Conservation (phyloP, 495 filamentous ascomycete genomes). For the Penicillium dipodomyicola region DNA sequence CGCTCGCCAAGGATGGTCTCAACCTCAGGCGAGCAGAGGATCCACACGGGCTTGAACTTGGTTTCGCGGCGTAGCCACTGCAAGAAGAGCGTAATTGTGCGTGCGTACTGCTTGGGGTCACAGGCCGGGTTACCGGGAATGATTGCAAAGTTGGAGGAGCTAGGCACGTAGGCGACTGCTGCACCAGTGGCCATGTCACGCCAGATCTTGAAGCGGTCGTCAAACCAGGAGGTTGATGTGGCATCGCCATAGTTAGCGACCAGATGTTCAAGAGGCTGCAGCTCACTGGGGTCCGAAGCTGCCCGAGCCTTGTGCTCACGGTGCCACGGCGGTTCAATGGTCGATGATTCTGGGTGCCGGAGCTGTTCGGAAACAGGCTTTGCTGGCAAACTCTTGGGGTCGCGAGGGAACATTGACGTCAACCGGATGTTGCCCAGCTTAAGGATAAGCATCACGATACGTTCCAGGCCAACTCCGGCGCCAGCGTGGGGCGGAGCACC, state of each 20-base stretch:
- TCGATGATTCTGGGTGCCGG: slow-evolving; percentile 77
- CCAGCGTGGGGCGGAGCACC: slow-evolving; percentile 88
- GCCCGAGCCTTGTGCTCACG: slow-evolving; percentile 36
- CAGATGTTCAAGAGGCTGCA: slow-evolving; percentile 74
- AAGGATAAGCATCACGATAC: slow-evolving; percentile 78
- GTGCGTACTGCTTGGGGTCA: slow-evolving; percentile 65
- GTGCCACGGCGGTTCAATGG: slow-evolving; percentile 61
- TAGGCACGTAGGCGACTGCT: slow-evolving; percentile 72
- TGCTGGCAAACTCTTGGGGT: slow-evolving; percentile 74
- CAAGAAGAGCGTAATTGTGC: slow-evolving; percentile 69
- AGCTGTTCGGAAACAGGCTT: slow-evolving; percentile 52
- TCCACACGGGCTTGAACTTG: slow-evolving; percentile 77
- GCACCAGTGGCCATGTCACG: slow-evolving; percentile 73
- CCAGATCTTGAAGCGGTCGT: slow-evolving; percentile 80
- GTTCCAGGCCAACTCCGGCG: slow-evolving; percentile 86
- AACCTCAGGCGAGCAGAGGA: slow-evolving; percentile 64
- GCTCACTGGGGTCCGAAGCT: slow-evolving; percentile 46
- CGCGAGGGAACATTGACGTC: slow-evolving; percentile 78
- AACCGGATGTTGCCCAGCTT: slow-evolving; percentile 85
- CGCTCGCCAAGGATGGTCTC: slow-evolving; percentile 72
- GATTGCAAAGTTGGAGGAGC: slow-evolving; percentile 68
- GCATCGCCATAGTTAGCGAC: slow-evolving; percentile 89
- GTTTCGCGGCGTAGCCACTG: slow-evolving; percentile 66
- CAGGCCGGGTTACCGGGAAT: slow-evolving; percentile 81
- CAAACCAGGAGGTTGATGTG: slow-evolving; percentile 82